Base-by-base conservation (phyloP, 352 stramenopile genomes). In the Globisporangium alternatum region DNA sequence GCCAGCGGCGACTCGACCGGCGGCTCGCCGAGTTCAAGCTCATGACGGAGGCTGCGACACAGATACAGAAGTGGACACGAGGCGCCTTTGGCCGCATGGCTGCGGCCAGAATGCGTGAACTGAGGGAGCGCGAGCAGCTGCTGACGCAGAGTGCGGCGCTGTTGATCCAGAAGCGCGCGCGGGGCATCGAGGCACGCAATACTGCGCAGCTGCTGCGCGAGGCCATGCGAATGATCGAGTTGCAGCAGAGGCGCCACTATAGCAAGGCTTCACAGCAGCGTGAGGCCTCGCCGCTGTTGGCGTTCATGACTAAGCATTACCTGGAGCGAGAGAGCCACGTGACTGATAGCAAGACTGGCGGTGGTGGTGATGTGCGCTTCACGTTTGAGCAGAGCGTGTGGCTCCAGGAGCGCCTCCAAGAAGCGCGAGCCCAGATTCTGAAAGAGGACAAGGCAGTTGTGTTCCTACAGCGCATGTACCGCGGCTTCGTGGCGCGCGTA, bases 91-190 rank as follows among this genome's bases (percentile, higher is more conserved):
- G 67, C 15, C 70, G 72, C 28, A 65, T 66, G 19, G 12, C 63
- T 17, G 72, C 72, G 15, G 47, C 39, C 12, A 62, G 72, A 47
- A 58, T 82, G 2, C 68, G 78, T 0, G 60, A 66, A 22, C 39
- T 77, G 39, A 31, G 74, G 28, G 61, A 44, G 31, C 65, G 60
- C 5, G 67, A 79, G 60, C 66, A 70, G 28, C 49, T 66, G 37
- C 64, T 78, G n/a, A 44, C 73, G 21, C 60, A 73, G 41, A 71
- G 72, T 25, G 85, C 71, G 0, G 76, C 82, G 15, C 31, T 86
- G 56, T 56, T 89, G 9, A 83, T 90, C 51, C 80, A 89, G 60
- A 88, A 86, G 39, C 70, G 78, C 6, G 70, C 77, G 0, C 73
- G 81, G 0, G 78, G 77, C 10, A 69, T 80, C 7, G 81, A 88